Evolutionary conservation across 2,329 filamentous ascomycete species (phyloP), one percentile per base, ranked within the genome.

Genomic region (Drechslera avenae): DNA sequence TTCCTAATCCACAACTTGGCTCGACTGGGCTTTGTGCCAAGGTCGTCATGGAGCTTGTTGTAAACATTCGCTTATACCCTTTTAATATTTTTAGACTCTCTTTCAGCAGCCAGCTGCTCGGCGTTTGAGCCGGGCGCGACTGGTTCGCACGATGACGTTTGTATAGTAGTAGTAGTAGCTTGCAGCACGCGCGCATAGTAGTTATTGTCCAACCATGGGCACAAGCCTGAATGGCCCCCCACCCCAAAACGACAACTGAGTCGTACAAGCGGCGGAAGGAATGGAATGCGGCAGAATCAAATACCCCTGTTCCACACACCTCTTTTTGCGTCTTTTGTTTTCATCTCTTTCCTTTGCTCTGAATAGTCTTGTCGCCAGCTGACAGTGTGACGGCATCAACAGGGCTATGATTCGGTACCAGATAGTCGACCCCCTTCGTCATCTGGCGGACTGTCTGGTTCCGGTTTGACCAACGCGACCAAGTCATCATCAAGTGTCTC

Each of bases 1-100:
- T 37, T 43, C 26, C 49, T 55, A 52, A 52, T 57, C 37, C 33
- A 40, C 55, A 43, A 51, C 56, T 56, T 43, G 43, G 62, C 52
- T 59, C 50, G 58, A 35, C 57, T 51, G 52, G 57, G 52, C 46
- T 47, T 42, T 32, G 52, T 50, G 52, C 54, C 54, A 52, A 52
- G 14, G 57, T 57, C 54, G 53, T 51, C 57, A 63, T 57, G 58
- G 59, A 62, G 59, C 56, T 66, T 31, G 43, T 31, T 47, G 48
- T 59, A 57, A 69, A 56, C 66, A 55, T 67, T 73, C 68, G 64
- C 58, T 72, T 70, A 65, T 67, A 58, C 56, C 59, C 59, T 67
- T 28, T 65, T 71, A 69, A 71, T 71, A 53, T 65, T 69, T 69
- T 69, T 73, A 71, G 66, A 73, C 68, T 52, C 67, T 73, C 69